Evolutionary conservation across 768 basidiomycete species (phyloP).

Genomic region (Boletus vermiculosoides): DNA sequence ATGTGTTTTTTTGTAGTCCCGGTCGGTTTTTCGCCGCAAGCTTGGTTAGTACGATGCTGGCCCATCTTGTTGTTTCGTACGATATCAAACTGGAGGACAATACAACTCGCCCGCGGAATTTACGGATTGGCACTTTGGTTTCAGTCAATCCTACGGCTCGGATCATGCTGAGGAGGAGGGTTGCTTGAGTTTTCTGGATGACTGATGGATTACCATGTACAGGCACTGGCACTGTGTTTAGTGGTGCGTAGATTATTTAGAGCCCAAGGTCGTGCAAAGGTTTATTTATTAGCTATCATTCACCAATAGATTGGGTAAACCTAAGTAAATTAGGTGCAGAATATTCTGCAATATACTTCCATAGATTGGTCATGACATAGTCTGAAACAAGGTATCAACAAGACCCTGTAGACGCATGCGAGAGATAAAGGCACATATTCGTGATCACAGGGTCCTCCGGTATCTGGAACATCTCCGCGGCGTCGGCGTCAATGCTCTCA

Average conservation of each 20-base stretch:
- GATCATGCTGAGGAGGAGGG: slow-evolving; percentile 17
- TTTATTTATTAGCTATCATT: too few relatives aligned
- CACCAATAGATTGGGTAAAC: too few relatives aligned
- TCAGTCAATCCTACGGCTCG: slow-evolving; percentile 4
- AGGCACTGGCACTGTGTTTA: background rate
- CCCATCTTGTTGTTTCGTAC: slow-evolving; percentile 14
- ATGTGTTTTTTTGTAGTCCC: background rate
- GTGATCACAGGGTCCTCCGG: too few relatives aligned
- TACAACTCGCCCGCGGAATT: background rate
- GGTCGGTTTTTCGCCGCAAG: slow-evolving; percentile 12
- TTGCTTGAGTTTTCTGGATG: background rate
- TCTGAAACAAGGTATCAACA: too few relatives aligned
- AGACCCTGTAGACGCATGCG: too few relatives aligned
- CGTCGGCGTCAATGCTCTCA: too few relatives aligned
- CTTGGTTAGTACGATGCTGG: slow-evolving; percentile 15
- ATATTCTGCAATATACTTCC: too few relatives aligned
- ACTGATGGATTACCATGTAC: background rate
- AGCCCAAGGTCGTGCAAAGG: too few relatives aligned
- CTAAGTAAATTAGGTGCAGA: too few relatives aligned
- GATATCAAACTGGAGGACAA: slow-evolving; percentile 15
- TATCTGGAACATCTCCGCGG: too few relatives aligned
- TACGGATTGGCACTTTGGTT: background rate
- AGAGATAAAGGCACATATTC: too few relatives aligned
- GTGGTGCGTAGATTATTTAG: background rate
- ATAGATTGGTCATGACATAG: too few relatives aligned